These are phyloP conservation scores for Cercospora janseana DNA, from an alignment of 2,329 filamentous ascomycete genomes.

Conservation along the genomic window DNA sequence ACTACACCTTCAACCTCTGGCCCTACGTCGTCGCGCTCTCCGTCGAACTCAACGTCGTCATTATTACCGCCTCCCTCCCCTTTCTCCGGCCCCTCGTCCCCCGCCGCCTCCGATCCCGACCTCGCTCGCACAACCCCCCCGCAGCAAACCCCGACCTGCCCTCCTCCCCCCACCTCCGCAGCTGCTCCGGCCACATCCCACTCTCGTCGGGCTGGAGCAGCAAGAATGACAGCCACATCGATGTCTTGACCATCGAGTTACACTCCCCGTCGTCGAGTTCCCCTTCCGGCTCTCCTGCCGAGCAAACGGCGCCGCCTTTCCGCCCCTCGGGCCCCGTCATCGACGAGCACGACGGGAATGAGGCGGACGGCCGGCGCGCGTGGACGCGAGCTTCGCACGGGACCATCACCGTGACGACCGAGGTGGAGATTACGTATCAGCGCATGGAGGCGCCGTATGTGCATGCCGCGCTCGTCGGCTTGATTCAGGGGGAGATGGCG, in stretches of 20 bases:
- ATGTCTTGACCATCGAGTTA: no score
- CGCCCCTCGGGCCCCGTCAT: no score
- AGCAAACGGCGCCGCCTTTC: no score
- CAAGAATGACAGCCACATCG: conserved; percentile 20
- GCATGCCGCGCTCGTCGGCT: conserved; percentile 35
- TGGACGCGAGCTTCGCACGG: not conserved
- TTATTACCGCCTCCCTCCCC: conserved; percentile 34
- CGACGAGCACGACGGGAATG: conserved; percentile 5
- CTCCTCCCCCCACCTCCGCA: not conserved
- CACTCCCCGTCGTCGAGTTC: no score
- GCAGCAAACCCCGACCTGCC: not conserved
- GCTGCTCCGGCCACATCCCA: conserved; percentile 17
- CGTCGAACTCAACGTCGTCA: conserved; percentile 39
- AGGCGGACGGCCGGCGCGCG: not conserved
- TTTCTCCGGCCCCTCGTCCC: conserved; percentile 27
- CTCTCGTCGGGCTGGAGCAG: conserved; percentile 8
- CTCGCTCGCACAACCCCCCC: no score
- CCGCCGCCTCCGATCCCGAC: conserved; percentile 1
- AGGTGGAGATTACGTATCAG: conserved; percentile 21
- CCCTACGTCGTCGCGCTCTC: conserved; percentile 33
- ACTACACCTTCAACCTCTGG: conserved; percentile 34
- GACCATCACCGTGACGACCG: conserved; percentile 22
- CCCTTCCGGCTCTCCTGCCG: no score
- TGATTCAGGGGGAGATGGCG: conserved; percentile 27
- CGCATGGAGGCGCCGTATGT: conserved; percentile 26